Percentiles rank a stretch among this genome's conserved stretches.
phyloP scores from a whole-genome alignment of 75 land plant species.

The Isoetes taiwanensis region DNA sequence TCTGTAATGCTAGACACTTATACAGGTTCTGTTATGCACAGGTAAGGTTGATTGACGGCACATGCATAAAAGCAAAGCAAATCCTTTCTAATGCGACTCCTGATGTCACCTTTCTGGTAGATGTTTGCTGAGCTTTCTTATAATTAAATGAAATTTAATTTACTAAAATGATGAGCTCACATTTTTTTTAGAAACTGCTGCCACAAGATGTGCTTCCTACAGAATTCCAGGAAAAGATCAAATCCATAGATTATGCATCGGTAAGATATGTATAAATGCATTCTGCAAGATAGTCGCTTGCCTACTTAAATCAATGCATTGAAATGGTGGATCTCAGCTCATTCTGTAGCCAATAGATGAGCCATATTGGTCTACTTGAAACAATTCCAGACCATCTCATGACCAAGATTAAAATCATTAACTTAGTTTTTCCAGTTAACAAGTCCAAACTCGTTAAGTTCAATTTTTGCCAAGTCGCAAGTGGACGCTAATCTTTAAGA shows the following conservation, averaged over 20 bases:
- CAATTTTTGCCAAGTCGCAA: too few species aligned
- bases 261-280: conserved; percentile 52
- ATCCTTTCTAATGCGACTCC: conserved; percentile 97
- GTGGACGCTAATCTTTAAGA: too few species aligned
- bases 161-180: background rate
- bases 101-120: conserved; percentile 76
- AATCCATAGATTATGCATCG: conserved; percentile 67
- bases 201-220: conserved; percentile 58
- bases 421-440: too few species aligned
- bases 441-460: too few species aligned
- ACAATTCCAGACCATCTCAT: too few species aligned
- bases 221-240: conserved; percentile 51
- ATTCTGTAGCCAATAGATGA: too few species aligned
- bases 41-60: conserved; percentile 79
- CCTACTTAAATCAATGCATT: too few species aligned
- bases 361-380: too few species aligned
- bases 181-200: conserved; percentile 51
- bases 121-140: too few species aligned
- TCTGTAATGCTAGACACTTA: background rate
- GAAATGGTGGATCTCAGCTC: too few species aligned
- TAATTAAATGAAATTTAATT: background rate
- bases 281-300: too few species aligned
- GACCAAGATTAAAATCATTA: too few species aligned
- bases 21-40: conserved; percentile 11
- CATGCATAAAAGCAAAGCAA: conserved; percentile 44